Evolutionary conservation across 2,329 filamentous ascomycete species (phyloP).

Genomic region (Dryadomyces quercus-mongolicae): DNA sequence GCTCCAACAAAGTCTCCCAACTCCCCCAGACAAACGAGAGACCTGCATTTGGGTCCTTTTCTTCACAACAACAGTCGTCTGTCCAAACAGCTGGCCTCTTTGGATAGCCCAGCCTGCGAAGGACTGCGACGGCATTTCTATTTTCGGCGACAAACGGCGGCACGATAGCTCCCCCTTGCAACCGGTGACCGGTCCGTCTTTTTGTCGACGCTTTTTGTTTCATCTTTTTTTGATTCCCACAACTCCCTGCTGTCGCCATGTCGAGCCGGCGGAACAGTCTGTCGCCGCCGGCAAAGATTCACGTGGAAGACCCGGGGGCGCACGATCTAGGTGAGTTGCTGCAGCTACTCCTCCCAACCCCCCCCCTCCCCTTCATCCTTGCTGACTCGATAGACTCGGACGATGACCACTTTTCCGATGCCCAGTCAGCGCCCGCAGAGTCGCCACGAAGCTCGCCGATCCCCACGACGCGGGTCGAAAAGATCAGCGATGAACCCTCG

Average conservation of each 20-base stretch:
- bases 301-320: slow-evolving; percentile 43
- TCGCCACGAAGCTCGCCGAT: slow-evolving; percentile 35
- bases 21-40: too few relatives aligned
- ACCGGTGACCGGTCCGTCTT: background rate
- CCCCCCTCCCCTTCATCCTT: too few relatives aligned
- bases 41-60: too few relatives aligned
- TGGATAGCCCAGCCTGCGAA: background rate
- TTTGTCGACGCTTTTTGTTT: background rate
- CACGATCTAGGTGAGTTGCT: slow-evolving; percentile 40
- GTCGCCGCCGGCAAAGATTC: slow-evolving; percentile 26
- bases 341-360: slow-evolving; percentile 1
- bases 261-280: slow-evolving; percentile 24
- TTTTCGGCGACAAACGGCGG: background rate
- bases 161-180: background rate
- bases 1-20: too few relatives aligned
- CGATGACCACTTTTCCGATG: slow-evolving; percentile 59
- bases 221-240: background rate
- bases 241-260: slow-evolving; percentile 12
- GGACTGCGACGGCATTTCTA: background rate
- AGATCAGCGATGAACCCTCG: slow-evolving; percentile 42
- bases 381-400: slow-evolving; percentile 34
- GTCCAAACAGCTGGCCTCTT: too few relatives aligned
- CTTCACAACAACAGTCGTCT: too few relatives aligned
- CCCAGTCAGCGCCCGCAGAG: slow-evolving; percentile 38
- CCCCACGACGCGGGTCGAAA: slow-evolving; percentile 47